phyloP scores from a whole-genome alignment of 768 basidiomycete species.

The Lactifluus piperatus region DNA sequence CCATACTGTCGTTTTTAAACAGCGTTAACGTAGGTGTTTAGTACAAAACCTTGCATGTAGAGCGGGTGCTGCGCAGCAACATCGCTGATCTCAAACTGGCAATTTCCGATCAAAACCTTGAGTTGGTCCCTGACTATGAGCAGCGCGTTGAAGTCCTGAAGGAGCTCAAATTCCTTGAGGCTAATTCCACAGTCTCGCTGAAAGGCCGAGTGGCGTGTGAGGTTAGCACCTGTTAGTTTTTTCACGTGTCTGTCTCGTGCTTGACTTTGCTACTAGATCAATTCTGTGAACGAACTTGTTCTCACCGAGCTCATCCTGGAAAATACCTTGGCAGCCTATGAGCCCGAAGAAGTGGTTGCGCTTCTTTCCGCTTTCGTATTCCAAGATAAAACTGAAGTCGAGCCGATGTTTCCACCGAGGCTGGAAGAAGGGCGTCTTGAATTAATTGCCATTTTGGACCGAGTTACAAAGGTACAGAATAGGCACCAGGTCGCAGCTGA shows the following conservation, averaged over 20 bases:
- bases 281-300: slow-evolving; percentile 94
- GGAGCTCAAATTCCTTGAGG: slow-evolving; percentile 88
- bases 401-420: slow-evolving; percentile 72
- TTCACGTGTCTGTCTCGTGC: not conserved
- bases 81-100: slow-evolving; percentile 74
- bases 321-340: slow-evolving; percentile 83
- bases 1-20: not conserved
- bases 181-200: slow-evolving; percentile 88
- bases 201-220: slow-evolving; percentile 99
- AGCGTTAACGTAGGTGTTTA: slow-evolving; percentile 28
- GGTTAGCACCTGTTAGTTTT: slow-evolving; percentile 36
- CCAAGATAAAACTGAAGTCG: slow-evolving; percentile 93
- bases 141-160: slow-evolving; percentile 86
- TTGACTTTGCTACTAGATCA: slow-evolving; percentile 55
- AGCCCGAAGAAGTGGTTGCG: slow-evolving; percentile 94
- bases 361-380: slow-evolving; percentile 95
- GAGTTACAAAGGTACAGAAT: slow-evolving; percentile 75
- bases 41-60: slow-evolving; percentile 71
- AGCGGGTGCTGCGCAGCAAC: slow-evolving; percentile 62
- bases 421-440: slow-evolving; percentile 73
- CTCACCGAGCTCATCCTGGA: slow-evolving; percentile 95
- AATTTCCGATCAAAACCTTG: slow-evolving; percentile 94
- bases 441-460: slow-evolving; percentile 69
- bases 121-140: slow-evolving; percentile 94
- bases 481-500: slow-evolving; percentile 68